These are phyloP conservation scores for Gynostemma pentaphyllum DNA, from an alignment of 306 rosid species.

Conservation along the genomic window DNA sequence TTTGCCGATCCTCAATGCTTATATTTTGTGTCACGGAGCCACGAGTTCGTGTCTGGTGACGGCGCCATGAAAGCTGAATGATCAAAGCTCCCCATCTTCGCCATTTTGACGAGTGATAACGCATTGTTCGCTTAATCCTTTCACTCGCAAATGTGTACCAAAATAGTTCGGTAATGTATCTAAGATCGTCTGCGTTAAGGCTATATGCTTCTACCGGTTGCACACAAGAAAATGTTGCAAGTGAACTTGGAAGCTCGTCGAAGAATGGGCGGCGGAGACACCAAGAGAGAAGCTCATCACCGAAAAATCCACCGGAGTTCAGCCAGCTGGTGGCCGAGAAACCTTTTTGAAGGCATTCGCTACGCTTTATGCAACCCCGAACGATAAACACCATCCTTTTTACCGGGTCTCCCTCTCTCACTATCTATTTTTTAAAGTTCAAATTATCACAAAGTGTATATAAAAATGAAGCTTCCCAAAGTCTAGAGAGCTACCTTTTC, in stretches of 20 bases:
- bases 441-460: not conserved
- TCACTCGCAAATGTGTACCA: constrained; percentile 80
- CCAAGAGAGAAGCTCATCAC: constrained; percentile 85
- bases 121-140: constrained; percentile 69
- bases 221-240: constrained; percentile 60
- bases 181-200: constrained; percentile 45
- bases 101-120: constrained; percentile 96
- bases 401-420: constrained; percentile 94
- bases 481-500: constrained; percentile 76
- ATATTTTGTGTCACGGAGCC: constrained; percentile 48
- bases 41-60: constrained; percentile 64
- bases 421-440: constrained; percentile 34
- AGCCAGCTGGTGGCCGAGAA: constrained; percentile 61
- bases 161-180: constrained; percentile 75
- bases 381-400: constrained; percentile 71
- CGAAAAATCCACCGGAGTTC: constrained; percentile 77
- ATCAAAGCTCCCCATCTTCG: constrained; percentile 90
- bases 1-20: constrained; percentile 39
- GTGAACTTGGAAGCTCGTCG: constrained; percentile 66
- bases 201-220: constrained; percentile 81
- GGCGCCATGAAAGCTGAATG: constrained; percentile 65
- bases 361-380: constrained; percentile 56
- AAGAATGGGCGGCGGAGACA: constrained; percentile 71
- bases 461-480: not conserved
- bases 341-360: constrained; percentile 78